Conservation (phyloP, 495 filamentous ascomycete species). For the Xylaria bambusicola region DNA sequence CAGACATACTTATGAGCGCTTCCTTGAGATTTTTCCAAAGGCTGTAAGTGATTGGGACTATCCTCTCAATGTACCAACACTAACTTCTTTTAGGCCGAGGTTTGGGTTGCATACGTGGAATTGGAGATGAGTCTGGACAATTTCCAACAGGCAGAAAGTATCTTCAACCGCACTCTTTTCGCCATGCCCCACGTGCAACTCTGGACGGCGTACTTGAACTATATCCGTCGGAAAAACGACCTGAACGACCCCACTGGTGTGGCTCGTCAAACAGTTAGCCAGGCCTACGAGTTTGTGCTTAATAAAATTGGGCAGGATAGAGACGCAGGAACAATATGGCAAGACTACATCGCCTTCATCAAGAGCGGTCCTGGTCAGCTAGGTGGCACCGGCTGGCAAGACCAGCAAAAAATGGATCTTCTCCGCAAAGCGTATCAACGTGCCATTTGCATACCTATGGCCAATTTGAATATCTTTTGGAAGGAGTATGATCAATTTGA, state of each 20-base stretch:
- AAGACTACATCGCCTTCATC: conserved; percentile 89
- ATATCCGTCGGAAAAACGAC: conserved; percentile 88
- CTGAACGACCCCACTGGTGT: conserved; percentile 76
- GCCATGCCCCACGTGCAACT: conserved; percentile 76
- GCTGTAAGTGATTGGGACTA: conserved; percentile 65
- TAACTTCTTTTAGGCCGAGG: conserved; percentile 68
- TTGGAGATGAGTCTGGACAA: conserved; percentile 88
- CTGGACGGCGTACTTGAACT: conserved; percentile 93
- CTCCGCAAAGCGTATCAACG: conserved; percentile 88
- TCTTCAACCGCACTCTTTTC: conserved; percentile 75
- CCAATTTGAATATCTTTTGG: conserved; percentile 80
- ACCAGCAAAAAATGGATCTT: conserved; percentile 95
- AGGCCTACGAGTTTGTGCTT: conserved; percentile 90
- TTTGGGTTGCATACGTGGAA: conserved; percentile 81
- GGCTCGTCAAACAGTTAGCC: conserved; percentile 72
- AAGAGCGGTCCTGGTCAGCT: conserved; percentile 79
- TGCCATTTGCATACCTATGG: conserved; percentile 80
- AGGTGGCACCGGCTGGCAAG: conserved; percentile 88
- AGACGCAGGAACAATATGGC: conserved; percentile 88
- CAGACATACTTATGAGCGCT: conserved; percentile 78
- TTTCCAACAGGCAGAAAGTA: conserved; percentile 70
- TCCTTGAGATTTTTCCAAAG: conserved; percentile 82
- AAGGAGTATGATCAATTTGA: conserved; percentile 98
- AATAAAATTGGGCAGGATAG: conserved; percentile 87
- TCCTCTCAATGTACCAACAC: background rate